A percentile compares a stretch with the other conserved stretches of the same genome.
Evolutionary conservation across 164 flowering plant species (phyloP).

Genomic region (Santalum album): DNA sequence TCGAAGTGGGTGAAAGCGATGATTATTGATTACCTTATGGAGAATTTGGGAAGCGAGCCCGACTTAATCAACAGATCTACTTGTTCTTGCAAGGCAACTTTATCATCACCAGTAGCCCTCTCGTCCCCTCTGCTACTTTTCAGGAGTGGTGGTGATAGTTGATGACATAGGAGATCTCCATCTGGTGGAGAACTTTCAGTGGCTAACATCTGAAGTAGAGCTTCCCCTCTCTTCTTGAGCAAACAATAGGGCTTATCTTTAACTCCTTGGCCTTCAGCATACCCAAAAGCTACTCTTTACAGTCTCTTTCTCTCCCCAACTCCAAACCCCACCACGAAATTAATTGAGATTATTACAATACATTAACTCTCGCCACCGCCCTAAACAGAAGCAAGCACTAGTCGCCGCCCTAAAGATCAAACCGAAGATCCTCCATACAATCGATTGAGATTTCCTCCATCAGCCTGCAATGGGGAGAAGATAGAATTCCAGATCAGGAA

Average conservation of each 20-base stretch:
- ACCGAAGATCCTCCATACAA: too few relatives aligned
- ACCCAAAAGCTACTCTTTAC: constrained; percentile 18
- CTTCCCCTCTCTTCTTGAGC: constrained; percentile 42
- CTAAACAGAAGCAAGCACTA: too few relatives aligned
- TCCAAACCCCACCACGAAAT: constrained; percentile 4
- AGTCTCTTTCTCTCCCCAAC: neutral
- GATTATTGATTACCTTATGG: constrained; percentile 72
- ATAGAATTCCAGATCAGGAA: too few relatives aligned
- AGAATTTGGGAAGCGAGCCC: constrained; percentile 42
- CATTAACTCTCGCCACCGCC: too few relatives aligned
- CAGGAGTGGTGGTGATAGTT: constrained; percentile 18
- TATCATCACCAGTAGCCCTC: constrained; percentile 13
- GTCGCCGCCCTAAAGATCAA: too few relatives aligned
- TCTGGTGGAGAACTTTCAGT: constrained; percentile 61
- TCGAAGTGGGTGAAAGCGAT: too few relatives aligned
- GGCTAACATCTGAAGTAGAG: constrained; percentile 82
- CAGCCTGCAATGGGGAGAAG: too few relatives aligned
- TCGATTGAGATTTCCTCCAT: too few relatives aligned
- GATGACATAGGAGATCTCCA: constrained; percentile 28
- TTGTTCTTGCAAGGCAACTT: constrained; percentile 20
- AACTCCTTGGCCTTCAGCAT: constrained; percentile 46
- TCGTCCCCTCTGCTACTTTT: constrained; percentile 25
- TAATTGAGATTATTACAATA: too few relatives aligned
- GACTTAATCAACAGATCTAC: constrained; percentile 33
- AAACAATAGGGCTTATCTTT: too few relatives aligned